These are phyloP conservation scores for Suhomyces coccinellae DNA, from an alignment of 1,139 yeast genomes.

Conservation along the genomic window DNA sequence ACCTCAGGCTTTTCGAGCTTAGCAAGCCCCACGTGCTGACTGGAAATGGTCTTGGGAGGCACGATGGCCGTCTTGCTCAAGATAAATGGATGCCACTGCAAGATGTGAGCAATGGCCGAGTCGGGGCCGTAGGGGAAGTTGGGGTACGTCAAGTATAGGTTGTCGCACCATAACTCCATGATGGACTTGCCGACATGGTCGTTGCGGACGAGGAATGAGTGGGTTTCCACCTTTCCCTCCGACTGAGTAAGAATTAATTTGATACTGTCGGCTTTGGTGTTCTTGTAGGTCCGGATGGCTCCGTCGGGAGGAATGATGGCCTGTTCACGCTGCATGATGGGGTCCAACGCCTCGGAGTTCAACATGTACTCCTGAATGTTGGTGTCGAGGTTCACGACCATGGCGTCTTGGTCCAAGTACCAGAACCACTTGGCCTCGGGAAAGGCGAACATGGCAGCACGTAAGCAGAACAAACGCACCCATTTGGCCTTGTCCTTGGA, in stretches of 20 bases:
- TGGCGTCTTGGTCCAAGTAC: conserved; percentile 75
- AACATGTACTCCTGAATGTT: conserved; percentile 59
- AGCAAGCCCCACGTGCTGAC: conserved; percentile 24
- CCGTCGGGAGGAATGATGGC: conserved; percentile 71
- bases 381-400: conserved; percentile 65
- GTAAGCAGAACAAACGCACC: conserved; percentile 58
- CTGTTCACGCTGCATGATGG: conserved; percentile 61
- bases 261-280: conserved; percentile 53
- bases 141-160: conserved; percentile 62
- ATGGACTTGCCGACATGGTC: conserved; percentile 63
- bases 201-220: conserved; percentile 68
- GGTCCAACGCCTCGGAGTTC: conserved; percentile 54
- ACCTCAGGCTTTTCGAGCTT: conserved; percentile 15
- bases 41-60: conserved; percentile 49
- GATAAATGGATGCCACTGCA: conserved; percentile 91
- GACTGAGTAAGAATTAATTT: conserved; percentile 69
- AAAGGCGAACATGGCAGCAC: conserved; percentile 86
- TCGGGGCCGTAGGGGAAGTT: conserved; percentile 63
- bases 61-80: conserved; percentile 72
- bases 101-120: conserved; percentile 72
- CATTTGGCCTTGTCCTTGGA: conserved; percentile 47
- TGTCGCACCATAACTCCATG: conserved; percentile 75
- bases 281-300: conserved; percentile 67
- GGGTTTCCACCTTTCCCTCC: conserved; percentile 57
- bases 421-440: conserved; percentile 84